phyloP scores from a whole-genome alignment of 2,329 filamentous ascomycete genomes.

The Trichophyton mentagrophytes region DNA sequence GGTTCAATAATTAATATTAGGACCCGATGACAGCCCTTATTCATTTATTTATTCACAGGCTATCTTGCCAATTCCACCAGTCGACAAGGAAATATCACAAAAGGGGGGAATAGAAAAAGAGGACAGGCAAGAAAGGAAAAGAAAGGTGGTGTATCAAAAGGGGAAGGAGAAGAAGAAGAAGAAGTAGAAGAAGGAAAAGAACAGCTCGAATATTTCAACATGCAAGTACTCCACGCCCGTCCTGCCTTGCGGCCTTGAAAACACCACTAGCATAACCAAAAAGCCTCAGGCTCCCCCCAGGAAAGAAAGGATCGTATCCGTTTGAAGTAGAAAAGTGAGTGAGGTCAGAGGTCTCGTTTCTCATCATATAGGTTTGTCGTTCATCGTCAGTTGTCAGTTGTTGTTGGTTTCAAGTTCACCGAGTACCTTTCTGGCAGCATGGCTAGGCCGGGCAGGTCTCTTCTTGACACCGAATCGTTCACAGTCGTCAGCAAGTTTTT shows the following conservation, averaged over 20 bases:
- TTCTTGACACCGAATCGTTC: slow-evolving; percentile 26
- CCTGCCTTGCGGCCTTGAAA: neutral
- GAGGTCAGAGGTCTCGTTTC: neutral
- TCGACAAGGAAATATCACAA: neutral
- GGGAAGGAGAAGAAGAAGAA: neutral
- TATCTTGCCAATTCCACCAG: neutral
- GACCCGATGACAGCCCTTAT: neutral
- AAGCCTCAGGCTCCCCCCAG: neutral
- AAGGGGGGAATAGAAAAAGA: neutral
- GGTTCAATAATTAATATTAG: slow-evolving; percentile 1
- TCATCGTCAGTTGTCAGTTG: neutral
- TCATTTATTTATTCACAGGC: slow-evolving; percentile 2
- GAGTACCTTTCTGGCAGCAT: neutral
- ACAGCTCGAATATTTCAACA: neutral
- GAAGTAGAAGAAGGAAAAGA: neutral
- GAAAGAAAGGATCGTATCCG: neutral
- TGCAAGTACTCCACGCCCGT: neutral
- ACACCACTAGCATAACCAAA: neutral
- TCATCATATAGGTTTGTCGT: neutral
- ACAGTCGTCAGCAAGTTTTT: slow-evolving; percentile 70
- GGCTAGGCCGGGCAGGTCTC: neutral
- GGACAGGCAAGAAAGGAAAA: neutral
- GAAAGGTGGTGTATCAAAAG: neutral
- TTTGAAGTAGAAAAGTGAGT: slow-evolving; percentile 1
- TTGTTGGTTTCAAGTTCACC: neutral